These are phyloP conservation scores for Ceratocystis diversiconidia DNA, from an alignment of 2,329 filamentous ascomycete genomes.

Conservation along the genomic window DNA sequence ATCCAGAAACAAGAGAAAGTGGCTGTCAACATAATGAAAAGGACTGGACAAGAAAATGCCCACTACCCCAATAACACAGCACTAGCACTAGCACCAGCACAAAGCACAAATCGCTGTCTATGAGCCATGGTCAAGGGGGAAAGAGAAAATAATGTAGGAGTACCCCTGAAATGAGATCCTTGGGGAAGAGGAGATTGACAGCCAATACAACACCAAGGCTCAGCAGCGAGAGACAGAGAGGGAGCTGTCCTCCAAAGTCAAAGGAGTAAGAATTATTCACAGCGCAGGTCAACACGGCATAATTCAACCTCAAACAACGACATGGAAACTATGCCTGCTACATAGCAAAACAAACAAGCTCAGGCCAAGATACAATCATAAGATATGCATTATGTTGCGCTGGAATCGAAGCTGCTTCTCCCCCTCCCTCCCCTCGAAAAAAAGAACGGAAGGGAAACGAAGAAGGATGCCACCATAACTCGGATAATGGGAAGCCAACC, in stretches of 20 bases:
- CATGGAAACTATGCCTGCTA: background rate
- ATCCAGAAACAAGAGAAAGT: conserved; percentile 6
- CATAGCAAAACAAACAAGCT: background rate
- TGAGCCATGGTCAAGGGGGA: conserved; percentile 4
- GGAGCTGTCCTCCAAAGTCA: background rate
- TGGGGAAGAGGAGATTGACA: background rate
- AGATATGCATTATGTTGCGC: no score
- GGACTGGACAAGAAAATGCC: background rate
- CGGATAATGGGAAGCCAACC: conserved; percentile 3
- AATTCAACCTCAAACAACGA: background rate
- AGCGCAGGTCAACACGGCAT: background rate
- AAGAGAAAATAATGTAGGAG: conserved; percentile 1
- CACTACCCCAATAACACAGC: background rate
- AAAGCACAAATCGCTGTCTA: background rate
- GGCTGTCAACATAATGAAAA: conserved; percentile 2
- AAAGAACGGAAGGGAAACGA: background rate
- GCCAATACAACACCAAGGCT: background rate
- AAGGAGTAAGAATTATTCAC: background rate
- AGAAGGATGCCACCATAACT: background rate
- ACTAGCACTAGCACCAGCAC: no score
- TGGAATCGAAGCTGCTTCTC: background rate
- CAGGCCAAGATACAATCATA: background rate
- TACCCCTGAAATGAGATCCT: conserved; percentile 6
- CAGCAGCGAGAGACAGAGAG: background rate
- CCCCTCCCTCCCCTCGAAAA: background rate